Conservation (phyloP, 495 filamentous ascomycete genomes). For the Mycothermus thermophilus region DNA sequence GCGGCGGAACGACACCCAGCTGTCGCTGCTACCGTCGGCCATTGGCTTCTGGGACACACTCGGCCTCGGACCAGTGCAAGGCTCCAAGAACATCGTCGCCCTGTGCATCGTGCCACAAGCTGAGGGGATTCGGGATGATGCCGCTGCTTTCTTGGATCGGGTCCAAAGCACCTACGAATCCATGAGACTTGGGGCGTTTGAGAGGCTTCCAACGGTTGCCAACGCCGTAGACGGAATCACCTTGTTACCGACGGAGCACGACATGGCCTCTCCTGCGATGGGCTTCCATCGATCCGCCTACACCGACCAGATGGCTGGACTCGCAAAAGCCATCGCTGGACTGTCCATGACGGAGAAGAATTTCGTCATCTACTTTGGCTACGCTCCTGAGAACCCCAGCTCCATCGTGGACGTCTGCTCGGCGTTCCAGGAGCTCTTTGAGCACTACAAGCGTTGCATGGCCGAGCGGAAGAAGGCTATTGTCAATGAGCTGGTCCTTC, state of each 20-base stretch:
- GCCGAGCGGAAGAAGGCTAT: conserved; percentile 35
- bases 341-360: conserved; percentile 33
- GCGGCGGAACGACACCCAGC: conserved; percentile 54
- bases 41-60: conserved; percentile 85
- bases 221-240: conserved; percentile 46
- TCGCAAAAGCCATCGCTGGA: conserved; percentile 25
- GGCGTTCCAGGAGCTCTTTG: conserved; percentile 62
- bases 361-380: conserved; percentile 76
- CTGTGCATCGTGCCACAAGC: conserved; percentile 65
- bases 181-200: conserved; percentile 62
- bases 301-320: conserved; percentile 18
- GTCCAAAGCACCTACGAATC: conserved; percentile 64
- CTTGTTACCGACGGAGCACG: conserved; percentile 33
- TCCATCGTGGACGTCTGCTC: conserved; percentile 64
- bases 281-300: conserved; percentile 16
- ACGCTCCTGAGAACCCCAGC: conserved; percentile 51
- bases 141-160: conserved; percentile 55
- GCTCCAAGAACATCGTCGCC: conserved; percentile 62
- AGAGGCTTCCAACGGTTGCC: conserved; percentile 37
- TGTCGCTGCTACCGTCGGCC: conserved; percentile 68
- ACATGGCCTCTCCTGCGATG: conserved; percentile 16
- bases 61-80: conserved; percentile 64
- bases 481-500: conserved; percentile 61
- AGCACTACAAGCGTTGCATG: conserved; percentile 46
- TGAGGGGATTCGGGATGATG: conserved; percentile 43